These are phyloP conservation scores for Stygiomarasmius scandens DNA, from an alignment of 1,284 basidiomycete species.

Conservation along the genomic window DNA sequence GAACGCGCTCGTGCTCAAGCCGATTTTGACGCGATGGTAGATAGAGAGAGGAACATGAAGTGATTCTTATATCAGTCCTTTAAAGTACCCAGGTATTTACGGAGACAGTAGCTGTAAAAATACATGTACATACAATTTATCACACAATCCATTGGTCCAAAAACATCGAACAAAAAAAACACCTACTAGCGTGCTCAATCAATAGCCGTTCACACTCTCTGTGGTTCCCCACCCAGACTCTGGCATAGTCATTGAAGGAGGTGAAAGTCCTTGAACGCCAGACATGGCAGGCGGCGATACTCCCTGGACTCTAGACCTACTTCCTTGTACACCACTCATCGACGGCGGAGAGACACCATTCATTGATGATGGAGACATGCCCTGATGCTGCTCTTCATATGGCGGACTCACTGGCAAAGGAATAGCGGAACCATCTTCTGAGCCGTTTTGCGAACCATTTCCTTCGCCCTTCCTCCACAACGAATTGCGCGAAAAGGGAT, in stretches of 20 bases:
- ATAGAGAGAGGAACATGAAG: constrained; percentile 51
- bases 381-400: constrained; percentile 27
- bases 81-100: neutral
- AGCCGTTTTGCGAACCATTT: constrained; percentile 17
- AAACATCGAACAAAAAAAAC: neutral
- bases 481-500: constrained; percentile 72
- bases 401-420: constrained; percentile 38
- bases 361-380: neutral
- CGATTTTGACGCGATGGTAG: constrained; percentile 59
- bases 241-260: neutral
- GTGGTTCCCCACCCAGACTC: neutral
- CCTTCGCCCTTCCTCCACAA: constrained; percentile 56
- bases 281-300: neutral
- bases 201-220: neutral
- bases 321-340: neutral
- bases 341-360: constrained; percentile 5
- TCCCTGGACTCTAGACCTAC: neutral
- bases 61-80: constrained; percentile 2
- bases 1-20: constrained; percentile 52
- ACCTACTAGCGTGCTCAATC: too few relatives aligned
- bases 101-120: neutral
- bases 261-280: neutral
- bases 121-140: neutral
- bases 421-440: constrained; percentile 29
- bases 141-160: neutral